phyloP scores from a whole-genome alignment of 2,329 filamentous ascomycete species.

The Penicillium sp. region DNA sequence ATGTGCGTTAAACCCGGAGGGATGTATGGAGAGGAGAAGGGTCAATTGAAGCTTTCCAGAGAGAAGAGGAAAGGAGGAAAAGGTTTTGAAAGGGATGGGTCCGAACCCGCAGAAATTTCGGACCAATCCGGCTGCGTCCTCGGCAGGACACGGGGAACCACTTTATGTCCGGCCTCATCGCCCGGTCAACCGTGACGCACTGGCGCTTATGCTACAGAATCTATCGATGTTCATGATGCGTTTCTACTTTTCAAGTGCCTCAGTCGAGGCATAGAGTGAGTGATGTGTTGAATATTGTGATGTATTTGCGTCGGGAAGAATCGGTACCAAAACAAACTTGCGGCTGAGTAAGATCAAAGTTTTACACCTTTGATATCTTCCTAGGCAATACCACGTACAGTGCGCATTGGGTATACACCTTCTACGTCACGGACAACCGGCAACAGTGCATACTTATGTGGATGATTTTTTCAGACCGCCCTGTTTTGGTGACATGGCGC shows the following conservation, averaged over 20 bases:
- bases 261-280: not conserved
- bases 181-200: conserved; percentile 5
- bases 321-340: not conserved
- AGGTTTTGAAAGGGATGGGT: conserved; percentile 17
- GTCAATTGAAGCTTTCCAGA: conserved; percentile 13
- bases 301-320: not conserved
- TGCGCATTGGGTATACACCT: not conserved
- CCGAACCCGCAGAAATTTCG: conserved; percentile 9
- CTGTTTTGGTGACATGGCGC: not conserved
- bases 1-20: conserved; percentile 1
- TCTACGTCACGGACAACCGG: conserved; percentile 21
- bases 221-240: no score
- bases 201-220: not conserved
- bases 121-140: conserved; percentile 10
- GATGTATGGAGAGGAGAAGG: not conserved
- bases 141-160: conserved; percentile 7
- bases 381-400: not conserved
- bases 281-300: not conserved
- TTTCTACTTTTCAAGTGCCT: not conserved
- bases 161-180: conserved; percentile 6
- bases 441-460: conserved; percentile 1
- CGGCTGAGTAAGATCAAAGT: not conserved
- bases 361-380: not conserved
- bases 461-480: not conserved
- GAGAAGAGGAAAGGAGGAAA: conserved; percentile 13